Base-by-base conservation (phyloP, 768 basidiomycete species). In the Phylloporus arenicola region DNA sequence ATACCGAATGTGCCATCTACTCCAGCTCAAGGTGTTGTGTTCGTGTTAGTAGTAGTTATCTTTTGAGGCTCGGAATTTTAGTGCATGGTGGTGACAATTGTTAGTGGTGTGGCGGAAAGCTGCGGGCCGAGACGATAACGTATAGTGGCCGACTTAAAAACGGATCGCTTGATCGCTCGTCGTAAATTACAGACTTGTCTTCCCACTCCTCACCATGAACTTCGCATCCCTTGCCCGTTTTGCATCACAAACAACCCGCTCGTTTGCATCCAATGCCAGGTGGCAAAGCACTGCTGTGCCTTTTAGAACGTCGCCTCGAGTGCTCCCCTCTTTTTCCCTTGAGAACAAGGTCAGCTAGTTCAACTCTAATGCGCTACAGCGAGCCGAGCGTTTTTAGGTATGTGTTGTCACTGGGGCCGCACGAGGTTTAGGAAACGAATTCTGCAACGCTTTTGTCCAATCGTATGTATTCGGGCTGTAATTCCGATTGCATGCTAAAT, bases 371-470 rank as follows among this genome's bases (percentile, higher is more conserved):
- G 31, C 25, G 50, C 13, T 33, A 20, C 13, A 30, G 31, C 25
- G 19, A 29, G 14, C 44, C 46, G 31, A 45, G 14, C 7, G 25
- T 49, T 53, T 31, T 17, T 62, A 95, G 84, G 92, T 92, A 47
- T 91, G 90, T 70, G 72, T 94, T 59, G 84, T 98, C 45, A 98
- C 95, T 34, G 95, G 95, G 41, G 95, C 85, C 47, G 95, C 93
- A 12, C 78, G 88, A 60, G 95, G 95, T 7, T 73, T 98, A 41
- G 95, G 95, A 7, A 78, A 87, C 57, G 86, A 92, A 67, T 92
- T 97, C 65, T 93, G 92, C 65, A 80, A 84, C 41, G 92, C 92
- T 12, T 93, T 97, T 68, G 61, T 93, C 30, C 40, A 40, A 5
- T 25, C 38, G 34, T 44, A 30, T 20, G 39, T 48, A 39, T 25